These are phyloP conservation scores for Kazachstania bromeliacearum DNA, from an alignment of 805 yeast species.

Conservation along the genomic window DNA sequence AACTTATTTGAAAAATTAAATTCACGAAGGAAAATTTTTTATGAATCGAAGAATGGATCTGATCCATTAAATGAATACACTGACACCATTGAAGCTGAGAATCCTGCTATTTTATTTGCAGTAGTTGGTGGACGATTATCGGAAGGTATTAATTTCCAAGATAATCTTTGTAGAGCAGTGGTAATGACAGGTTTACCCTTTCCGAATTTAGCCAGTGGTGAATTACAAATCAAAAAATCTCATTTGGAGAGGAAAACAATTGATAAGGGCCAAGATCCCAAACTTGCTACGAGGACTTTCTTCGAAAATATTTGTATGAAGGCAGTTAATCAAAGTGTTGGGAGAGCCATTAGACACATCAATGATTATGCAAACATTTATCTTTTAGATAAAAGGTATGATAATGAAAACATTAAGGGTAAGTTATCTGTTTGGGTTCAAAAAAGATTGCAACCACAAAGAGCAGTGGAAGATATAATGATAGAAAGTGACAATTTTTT, in stretches of 20 bases:
- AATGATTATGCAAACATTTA: constrained; percentile 72
- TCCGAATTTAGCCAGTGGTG: constrained; percentile 79
- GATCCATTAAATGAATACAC: constrained; percentile 44
- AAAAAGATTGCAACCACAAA: constrained; percentile 28
- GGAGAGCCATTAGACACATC: constrained; percentile 80
- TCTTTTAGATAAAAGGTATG: constrained; percentile 59
- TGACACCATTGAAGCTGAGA: constrained; percentile 26
- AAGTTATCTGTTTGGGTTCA: constrained; percentile 73
- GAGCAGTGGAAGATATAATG: constrained; percentile 12
- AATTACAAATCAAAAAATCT: constrained; percentile 58
- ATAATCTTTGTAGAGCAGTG: constrained; percentile 79
- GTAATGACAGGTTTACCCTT: constrained; percentile 83
- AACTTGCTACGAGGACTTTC: constrained; percentile 41
- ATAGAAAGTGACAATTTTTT: constrained; percentile 20
- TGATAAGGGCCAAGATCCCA: constrained; percentile 42
- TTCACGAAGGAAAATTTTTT: constrained; percentile 39
- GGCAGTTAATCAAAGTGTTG: constrained; percentile 86
- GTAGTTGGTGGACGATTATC: constrained; percentile 91
- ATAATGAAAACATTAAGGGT: constrained; percentile 34
- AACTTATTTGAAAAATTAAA: constrained; percentile 30
- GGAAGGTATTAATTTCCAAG: constrained; percentile 88
- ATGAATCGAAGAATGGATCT: constrained; percentile 46
- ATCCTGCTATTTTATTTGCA: constrained; percentile 64
- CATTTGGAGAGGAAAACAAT: constrained; percentile 45
- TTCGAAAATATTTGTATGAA: constrained; percentile 85